Base-by-base conservation (phyloP, 225 moss, liverwort and hornwort genomes). In the Polytrichum formosum region DNA sequence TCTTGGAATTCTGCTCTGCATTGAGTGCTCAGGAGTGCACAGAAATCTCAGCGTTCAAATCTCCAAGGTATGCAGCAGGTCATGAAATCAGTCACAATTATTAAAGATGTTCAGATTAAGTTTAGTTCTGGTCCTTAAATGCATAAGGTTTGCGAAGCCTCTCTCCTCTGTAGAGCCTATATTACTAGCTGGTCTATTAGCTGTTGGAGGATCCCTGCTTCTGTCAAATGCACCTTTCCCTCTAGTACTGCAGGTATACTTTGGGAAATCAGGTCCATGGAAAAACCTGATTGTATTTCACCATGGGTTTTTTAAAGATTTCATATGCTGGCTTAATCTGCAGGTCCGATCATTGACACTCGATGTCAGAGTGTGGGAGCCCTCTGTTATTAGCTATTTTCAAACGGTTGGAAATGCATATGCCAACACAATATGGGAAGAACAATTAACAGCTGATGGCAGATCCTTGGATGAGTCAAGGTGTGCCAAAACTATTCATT, bases 331-430 rank as follows among this genome's bases (percentile, higher is more conserved):
- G 35, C 68, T 31, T 78, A 16, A 35, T 66, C 67, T 56, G 37
- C 80, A 88, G 85, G 91, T 93, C 90, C 88, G 96, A 66, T 96
- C 96, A 55, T 76, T 96, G 75, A 91, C 91, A 53, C 81, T 96
- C 21, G 96, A 96, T 78, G 96, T 96, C 69, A 91, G 84, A 79
- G 96, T 90, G 72, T 96, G 96, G 96, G 96, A 96, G 77, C 91
- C 96, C 21, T 96, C 96, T 64, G 93, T 96, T 56, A 89, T 96
- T 62, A 82, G 90, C 18, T 96, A 90, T 68, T 96, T 96, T 72
- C 87, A 93, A 46, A 84, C 93, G 9, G 85, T 93, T 35, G 96
- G 96, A 27, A 96, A 96, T 77, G 70, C 84, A 6, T 88, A 77
- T 61, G 91, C 93, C 18, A 96, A 96, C 76, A 85, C 93, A 75